Evolutionary conservation across 108 stramenopile genomes (phyloP), one percentile per base, ranked within the genome.

Genomic region (Fragilariopsis cylindrus): DNA sequence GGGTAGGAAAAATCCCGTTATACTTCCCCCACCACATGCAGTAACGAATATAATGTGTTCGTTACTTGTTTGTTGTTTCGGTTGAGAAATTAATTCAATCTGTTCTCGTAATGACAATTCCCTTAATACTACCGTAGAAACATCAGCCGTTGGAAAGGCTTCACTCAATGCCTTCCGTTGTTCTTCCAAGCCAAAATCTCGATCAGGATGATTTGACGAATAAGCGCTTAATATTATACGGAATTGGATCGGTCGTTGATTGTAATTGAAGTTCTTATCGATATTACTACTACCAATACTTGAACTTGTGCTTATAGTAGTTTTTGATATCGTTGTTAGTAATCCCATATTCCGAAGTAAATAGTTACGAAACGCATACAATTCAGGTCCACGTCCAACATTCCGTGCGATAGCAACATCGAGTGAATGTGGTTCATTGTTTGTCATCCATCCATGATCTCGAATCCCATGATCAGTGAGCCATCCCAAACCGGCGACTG

Each of bases 391-490:
- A 19, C 77, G 76, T 11, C 78, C 85, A 45, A 63, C 21, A 65
- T 86, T 86, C 4, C 73, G 67, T 12, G 72, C 78, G 19, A 63
- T 16, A 53, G 68, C 58, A 13, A 48, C 73, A 56, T 77, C 76
- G 18, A 52, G 67, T 4, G 67, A 48, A 44, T 69, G 52, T 3
- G 3, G 57, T 57, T 78, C 77, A 18, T 47, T 54, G 3, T 70
- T 57, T 47, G 70, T 69, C 44, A 53, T 53, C 83, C 80, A 81
- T 11, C 83, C 83, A 42, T 84, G 83, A 46, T 72, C 75, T 30
- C 80, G 81, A 43, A 71, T 41, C 18, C 86, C 86, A 74, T 87
- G 86, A 63, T 87, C 86, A 16, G 83, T 78, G 62, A 87, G 65
- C 82, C 81, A 75, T 3, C 86, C 86, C 55, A 87, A 46, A 47